A percentile compares a stretch with the other conserved stretches of the same genome.
Evolutionary conservation across 352 stramenopile genomes (phyloP).

Genomic region (Albugo candida): DNA sequence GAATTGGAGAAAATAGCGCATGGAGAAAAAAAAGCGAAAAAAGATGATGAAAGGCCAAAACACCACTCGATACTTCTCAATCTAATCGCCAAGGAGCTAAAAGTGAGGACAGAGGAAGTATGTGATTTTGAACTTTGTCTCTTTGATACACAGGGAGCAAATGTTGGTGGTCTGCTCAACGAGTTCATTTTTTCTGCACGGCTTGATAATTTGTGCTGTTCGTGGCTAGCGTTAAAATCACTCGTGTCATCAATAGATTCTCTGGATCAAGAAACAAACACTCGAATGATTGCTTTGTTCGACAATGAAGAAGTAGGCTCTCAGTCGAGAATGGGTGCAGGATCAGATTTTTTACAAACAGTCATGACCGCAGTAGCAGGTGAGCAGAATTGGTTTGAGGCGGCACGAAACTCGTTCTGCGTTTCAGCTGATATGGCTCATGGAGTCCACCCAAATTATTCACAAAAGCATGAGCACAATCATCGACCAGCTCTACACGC

Average conservation of each 20-base stretch:
- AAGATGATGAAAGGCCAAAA: slow-evolving; percentile 24
- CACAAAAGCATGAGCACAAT: slow-evolving; percentile 87
- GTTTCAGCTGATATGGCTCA: slow-evolving; percentile 95
- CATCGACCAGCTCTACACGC: slow-evolving; percentile 83
- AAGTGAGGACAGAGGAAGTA: slow-evolving; percentile 74
- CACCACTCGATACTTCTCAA: slow-evolving; percentile 87
- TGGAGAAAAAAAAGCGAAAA: slow-evolving; percentile 4
- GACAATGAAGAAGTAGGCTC: slow-evolving; percentile 97
- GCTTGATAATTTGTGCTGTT: slow-evolving; percentile 95
- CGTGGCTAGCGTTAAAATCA: slow-evolving; percentile 80
- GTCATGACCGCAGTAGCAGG: slow-evolving; percentile 37
- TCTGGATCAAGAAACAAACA: slow-evolving; percentile 47
- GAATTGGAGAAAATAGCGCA: slow-evolving; percentile 64
- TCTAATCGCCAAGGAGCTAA: slow-evolving; percentile 82
- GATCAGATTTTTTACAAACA: slow-evolving; percentile 60
- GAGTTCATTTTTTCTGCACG: slow-evolving; percentile 95
- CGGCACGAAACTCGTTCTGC: slow-evolving; percentile 49
- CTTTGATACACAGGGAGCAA: slow-evolving; percentile 88
- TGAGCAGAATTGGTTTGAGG: slow-evolving; percentile 27
- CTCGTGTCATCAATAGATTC: slow-evolving; percentile 63
- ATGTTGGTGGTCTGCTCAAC: slow-evolving; percentile 78
- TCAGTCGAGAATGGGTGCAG: slow-evolving; percentile 67
- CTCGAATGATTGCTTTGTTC: slow-evolving; percentile 90
- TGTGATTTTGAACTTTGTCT: slow-evolving; percentile 93
- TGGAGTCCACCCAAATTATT: slow-evolving; percentile 95